Conservation (phyloP, 192 early-diverging fungal species). For the Chytriomyces sp. region DNA sequence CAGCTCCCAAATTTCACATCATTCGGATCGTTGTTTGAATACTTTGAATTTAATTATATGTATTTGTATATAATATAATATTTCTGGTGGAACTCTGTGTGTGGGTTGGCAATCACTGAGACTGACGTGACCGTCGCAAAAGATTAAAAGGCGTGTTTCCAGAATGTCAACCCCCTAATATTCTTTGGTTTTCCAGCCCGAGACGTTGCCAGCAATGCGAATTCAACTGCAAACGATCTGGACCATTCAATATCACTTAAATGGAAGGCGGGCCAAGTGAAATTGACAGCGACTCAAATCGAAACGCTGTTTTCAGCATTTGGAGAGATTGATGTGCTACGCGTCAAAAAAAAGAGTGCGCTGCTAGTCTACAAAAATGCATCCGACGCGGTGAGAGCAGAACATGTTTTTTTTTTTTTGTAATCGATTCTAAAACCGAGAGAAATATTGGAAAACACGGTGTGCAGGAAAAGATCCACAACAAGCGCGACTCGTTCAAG, state of each 20-base stretch:
- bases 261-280: neutral
- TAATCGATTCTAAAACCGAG: neutral
- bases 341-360: neutral
- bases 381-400: slow-evolving; percentile 12
- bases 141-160: too few species aligned
- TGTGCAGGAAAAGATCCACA: slow-evolving; percentile 13
- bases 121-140: too few species aligned
- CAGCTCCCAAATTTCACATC: neutral
- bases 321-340: slow-evolving; percentile 18
- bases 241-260: slow-evolving; percentile 20
- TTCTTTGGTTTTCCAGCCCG: too few species aligned
- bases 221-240: neutral
- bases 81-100: too few species aligned
- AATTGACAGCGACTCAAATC: neutral
- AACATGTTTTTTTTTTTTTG: neutral
- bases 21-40: neutral
- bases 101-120: too few species aligned
- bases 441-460: neutral
- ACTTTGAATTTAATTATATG: too few species aligned
- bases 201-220: neutral
- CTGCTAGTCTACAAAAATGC: slow-evolving; percentile 12
- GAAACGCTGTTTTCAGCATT: slow-evolving; percentile 15
- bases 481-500: slow-evolving; percentile 20
- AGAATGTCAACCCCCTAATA: too few species aligned
- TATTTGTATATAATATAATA: too few species aligned